These are phyloP conservation scores for Brassica balearica DNA, from an alignment of 441 rosid genomes.

Conservation along the genomic window DNA sequence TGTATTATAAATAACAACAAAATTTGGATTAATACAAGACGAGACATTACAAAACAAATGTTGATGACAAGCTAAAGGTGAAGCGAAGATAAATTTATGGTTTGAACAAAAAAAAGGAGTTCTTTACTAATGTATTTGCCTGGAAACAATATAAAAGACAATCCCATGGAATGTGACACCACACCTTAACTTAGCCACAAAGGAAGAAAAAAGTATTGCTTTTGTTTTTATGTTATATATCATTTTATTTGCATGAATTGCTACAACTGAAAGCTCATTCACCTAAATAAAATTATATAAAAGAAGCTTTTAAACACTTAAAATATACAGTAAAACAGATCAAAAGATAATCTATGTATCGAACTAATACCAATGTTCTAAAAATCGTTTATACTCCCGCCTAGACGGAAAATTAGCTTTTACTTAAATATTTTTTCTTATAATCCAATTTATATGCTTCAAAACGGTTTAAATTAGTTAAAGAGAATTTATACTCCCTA, in stretches of 20 bases:
- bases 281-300: not conserved
- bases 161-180: constrained; percentile 42
- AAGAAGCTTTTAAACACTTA: not conserved
- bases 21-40: not conserved
- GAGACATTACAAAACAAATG: constrained; percentile 19
- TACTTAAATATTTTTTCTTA: too few relatives aligned
- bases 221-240: constrained; percentile 15
- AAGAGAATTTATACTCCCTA: too few relatives aligned
- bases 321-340: not conserved
- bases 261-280: not conserved
- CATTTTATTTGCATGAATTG: not conserved
- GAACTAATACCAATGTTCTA: not conserved
- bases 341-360: not conserved
- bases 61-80: constrained; percentile 31
- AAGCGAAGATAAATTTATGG: constrained; percentile 25
- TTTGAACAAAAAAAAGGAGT: not conserved
- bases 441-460: too few relatives aligned
- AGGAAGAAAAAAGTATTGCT: constrained; percentile 35
- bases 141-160: constrained; percentile 38
- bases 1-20: not conserved
- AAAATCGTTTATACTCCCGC: too few relatives aligned
- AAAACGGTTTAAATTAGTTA: too few relatives aligned
- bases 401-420: too few relatives aligned
- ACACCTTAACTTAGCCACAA: constrained; percentile 43
- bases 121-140: constrained; percentile 10